Base-by-base conservation (phyloP, 805 yeast genomes). In the Candida cerambycidarum region DNA sequence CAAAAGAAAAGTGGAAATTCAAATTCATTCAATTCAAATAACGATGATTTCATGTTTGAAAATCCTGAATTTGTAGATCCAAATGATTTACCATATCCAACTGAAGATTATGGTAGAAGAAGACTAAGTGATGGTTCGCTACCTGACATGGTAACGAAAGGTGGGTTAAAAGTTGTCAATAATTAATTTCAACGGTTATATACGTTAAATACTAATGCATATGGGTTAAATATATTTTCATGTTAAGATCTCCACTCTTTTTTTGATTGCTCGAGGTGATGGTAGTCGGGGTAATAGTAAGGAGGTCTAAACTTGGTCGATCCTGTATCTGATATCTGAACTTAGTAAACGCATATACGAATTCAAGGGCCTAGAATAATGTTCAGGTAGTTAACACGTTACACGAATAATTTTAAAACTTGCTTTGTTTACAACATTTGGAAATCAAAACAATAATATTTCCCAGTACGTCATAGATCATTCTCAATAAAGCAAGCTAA, bases 71-170 rank as follows among this genome's bases (percentile, higher is more conserved):
- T 27, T 13, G 15, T 27, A n/a, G 5, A 12, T 7, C 33, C 38
- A 8, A 36, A 43, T 12, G 41, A 39, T 25, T 45, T 48, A 29
- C 48, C 48, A n/a, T 44, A 46, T 32, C 50, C 50, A 14, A 49
- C 43, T n/a, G 50, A 50, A 12, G 75, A 63, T 43, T 56, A 56
- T 44, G 79, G 78, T 15, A 67, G 77, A 37, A 65, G 78, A 47
- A 66, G 79, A 46, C 64, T 78, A 45, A 75, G 81, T 54, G 70
- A 77, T 46, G 79, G 81, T 13, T 76, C 81, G 9, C 57, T 78
- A 42, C 82, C 80, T 1, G 81, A 77, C 52, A 76, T 62, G 62
- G 56, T 54, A 16, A 55, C 76, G 5, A 62, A 76, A 47, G 75
- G 77, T 31, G 67, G 77, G 3, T 59, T 78, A 45, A 75, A 78